Evolutionary conservation across 2,329 filamentous ascomycete species (phyloP), one percentile per base, ranked within the genome.

Genomic region (Chaetomium olivaceum): DNA sequence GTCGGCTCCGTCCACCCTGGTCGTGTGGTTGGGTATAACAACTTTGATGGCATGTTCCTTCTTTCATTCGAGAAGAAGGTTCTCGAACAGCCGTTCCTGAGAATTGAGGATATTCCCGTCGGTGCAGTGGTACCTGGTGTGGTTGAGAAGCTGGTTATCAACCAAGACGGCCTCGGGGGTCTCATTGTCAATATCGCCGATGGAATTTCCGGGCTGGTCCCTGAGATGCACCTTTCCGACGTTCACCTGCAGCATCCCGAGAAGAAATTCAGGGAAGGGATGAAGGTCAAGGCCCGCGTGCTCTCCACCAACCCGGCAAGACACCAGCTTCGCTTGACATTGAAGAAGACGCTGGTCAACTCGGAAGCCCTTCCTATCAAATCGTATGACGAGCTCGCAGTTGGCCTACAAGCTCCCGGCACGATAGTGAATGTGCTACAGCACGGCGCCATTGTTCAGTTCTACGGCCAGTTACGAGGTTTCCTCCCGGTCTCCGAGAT

Each of bases 401-500:
- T 90, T 62, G 93, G 92, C 12, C 86, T 89, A 76, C 91, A 94
- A 73, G 89, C 90, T 39, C 91, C 91, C 8, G 95, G 94, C 65
- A 97, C 93, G 0, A 90, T 99, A 69, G 85, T 96, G 70, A 96
- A 91, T 69, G 82, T 99, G 12, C 82, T 92, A 64, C 79, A 85
- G 3, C 87, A 87, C 61, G 95, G 95, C 66, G 95, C 95, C 12
- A 87, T 94, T 21, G 90, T 99, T 61, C 92, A 96, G 75, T 99
- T 98, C 78, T 99, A 96, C 73, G 92, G 92, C 21, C 80, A 83
- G 9, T 82, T 99, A 23, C 87, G 88, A 70, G 96, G 91, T 9
- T 99, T 96, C 80, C 83, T 99, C 62, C 95, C 95, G 2, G 89
- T 96, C 0, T 91, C 91, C 1, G 94, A 99, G 78, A 99, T 99